phyloP scores from a whole-genome alignment of 495 filamentous ascomycete species.

The Aspergillus saccharolyticus region DNA sequence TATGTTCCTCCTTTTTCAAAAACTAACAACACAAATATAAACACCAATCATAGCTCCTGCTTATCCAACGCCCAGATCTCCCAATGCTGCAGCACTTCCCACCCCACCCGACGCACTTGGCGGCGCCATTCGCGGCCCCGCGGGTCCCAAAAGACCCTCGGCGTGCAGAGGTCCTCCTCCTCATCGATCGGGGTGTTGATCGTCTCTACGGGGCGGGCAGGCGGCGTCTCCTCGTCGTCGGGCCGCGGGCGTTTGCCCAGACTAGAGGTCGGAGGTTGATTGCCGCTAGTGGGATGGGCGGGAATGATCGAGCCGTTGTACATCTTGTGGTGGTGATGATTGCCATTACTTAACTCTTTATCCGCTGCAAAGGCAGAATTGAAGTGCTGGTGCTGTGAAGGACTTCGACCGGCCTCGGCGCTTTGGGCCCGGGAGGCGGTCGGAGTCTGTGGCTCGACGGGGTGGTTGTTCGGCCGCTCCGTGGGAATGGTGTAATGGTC shows the following conservation, averaged over 20 bases:
- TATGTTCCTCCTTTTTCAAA: neutral
- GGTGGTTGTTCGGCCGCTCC: neutral
- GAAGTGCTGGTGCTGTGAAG: neutral
- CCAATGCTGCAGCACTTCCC: conserved; percentile 41
- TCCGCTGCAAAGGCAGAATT: neutral
- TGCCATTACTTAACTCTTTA: neutral
- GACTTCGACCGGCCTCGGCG: conserved; percentile 8
- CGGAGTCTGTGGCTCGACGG: conserved; percentile 16
- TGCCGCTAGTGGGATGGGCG: neutral
- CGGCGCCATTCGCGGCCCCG: conserved; percentile 25
- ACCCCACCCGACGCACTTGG: conserved; percentile 32
- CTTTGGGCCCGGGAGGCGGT: conserved; percentile 11
- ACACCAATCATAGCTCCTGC: conserved; percentile 31
- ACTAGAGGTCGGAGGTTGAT: conserved; percentile 5
- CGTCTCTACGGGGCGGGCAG: neutral
- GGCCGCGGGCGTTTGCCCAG: conserved; percentile 18
- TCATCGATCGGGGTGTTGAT: neutral
- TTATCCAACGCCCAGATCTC: conserved; percentile 42
- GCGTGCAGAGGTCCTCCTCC: neutral
- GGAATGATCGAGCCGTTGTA: neutral
- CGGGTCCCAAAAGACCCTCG: conserved; percentile 8
- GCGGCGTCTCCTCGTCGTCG: conserved; percentile 7
- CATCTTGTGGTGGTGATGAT: neutral
- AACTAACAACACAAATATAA: neutral
- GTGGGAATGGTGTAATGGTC: conserved; percentile 32